Percentiles rank a stretch among this genome's conserved stretches.
Evolutionary conservation across 139 green algal genomes (phyloP).

Genomic region (Medakamo hakoo): DNA sequence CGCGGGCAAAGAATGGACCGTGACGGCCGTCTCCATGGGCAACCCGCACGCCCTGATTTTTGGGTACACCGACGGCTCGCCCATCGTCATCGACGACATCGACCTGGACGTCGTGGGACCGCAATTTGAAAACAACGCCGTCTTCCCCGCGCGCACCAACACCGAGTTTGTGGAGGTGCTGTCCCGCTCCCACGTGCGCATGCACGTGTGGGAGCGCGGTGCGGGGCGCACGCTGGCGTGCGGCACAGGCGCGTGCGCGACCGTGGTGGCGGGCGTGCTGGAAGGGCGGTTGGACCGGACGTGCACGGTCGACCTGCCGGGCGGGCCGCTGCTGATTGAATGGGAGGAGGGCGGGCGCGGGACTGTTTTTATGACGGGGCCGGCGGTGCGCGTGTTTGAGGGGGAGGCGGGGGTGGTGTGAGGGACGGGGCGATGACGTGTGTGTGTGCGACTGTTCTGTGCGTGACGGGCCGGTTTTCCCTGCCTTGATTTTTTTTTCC

Average conservation of each 20-base stretch:
- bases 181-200: constrained; percentile 51
- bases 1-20: constrained; percentile 50
- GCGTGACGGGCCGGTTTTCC: no score
- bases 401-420: constrained; percentile 17
- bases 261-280: constrained; percentile 90
- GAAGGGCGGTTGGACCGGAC: constrained; percentile 67
- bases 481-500: no score
- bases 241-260: constrained; percentile 90
- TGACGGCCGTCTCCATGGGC: constrained; percentile 92
- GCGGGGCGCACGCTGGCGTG: constrained; percentile 89
- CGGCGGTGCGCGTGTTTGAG: constrained; percentile 72
- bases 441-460: no score
- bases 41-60: constrained; percentile 92
- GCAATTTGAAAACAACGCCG: constrained; percentile 74
- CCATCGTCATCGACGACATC: constrained; percentile 62
- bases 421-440: no score
- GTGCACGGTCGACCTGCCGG: constrained; percentile 72
- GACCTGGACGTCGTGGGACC: constrained; percentile 58
- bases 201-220: constrained; percentile 96
- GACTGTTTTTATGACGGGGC: constrained; percentile 92
- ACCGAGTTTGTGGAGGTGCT: constrained; percentile 70
- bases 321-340: constrained; percentile 88
- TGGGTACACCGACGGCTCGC: constrained; percentile 28
- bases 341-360: constrained; percentile 79
- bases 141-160: constrained; percentile 89